Evolutionary conservation across 768 basidiomycete species (phyloP), one percentile per base, ranked within the genome.

Genomic region (Ramaria rubella): DNA sequence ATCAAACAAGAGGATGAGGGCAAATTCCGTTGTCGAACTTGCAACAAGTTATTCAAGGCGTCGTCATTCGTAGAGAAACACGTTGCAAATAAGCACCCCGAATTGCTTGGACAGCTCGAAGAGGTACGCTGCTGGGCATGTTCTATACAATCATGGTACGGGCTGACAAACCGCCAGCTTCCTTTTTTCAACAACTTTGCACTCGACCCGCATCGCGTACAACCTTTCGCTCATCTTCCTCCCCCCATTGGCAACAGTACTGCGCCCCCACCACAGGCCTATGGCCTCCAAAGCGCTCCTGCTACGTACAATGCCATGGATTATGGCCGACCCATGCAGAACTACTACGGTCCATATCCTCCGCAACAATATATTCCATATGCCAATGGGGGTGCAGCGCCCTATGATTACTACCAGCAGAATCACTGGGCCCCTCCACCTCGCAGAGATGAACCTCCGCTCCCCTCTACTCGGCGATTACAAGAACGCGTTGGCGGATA

Each of bases 1-100:
- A 81, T 98, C 69, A 94, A 94, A 72, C 89, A 93, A 68, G 95
- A 98, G 71, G 95, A 97, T 62, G 92, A 95, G 71, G 90, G 87
- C 65, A 98, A 96, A 68, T 98, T 90, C 74, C 80, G 96, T 61
- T 99, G 96, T 75, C 95, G 91, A 75, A 86, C 85, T 27, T 99
- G 96, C 71, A 86, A 85, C 72, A 99, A 99, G 75, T 78, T 98
- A 21, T 99, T 99, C 85, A 94, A 94, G 69, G 96, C 94, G 4
- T 87, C 90, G 31, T 84, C 94, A 24, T 99, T 97, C 72, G 90
- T 98, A 48, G 92, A 95, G 73, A 98, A 98, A 77, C 96, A 99
- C 68, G 86, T 99, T 59, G 81, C 86, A 12, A 92, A 94, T 69
- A 98, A 98, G 69, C 96, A 99, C 68, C 75, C 87, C 11, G 90